phyloP scores from a whole-genome alignment of 805 yeast genomes.

The Kazachstania taianensis region DNA sequence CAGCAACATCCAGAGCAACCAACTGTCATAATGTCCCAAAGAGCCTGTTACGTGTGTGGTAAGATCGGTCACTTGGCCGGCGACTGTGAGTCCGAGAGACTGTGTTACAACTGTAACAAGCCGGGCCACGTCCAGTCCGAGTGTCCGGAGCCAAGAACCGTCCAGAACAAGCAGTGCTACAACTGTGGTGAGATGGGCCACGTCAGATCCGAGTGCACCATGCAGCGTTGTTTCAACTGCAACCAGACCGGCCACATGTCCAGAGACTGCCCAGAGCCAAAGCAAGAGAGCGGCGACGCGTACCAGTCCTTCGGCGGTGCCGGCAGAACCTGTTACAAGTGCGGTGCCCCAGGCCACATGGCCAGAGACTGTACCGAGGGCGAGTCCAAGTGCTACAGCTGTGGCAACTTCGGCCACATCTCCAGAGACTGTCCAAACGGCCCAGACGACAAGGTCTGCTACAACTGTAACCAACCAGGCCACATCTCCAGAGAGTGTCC shows the following conservation, averaged over 20 bases:
- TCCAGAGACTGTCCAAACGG: slow-evolving; percentile 68
- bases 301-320: slow-evolving; percentile 19
- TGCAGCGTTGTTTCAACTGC: slow-evolving; percentile 73
- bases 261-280: slow-evolving; percentile 56
- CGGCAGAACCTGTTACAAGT: slow-evolving; percentile 61
- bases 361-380: slow-evolving; percentile 82
- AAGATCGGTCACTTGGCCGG: slow-evolving; percentile 86
- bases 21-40: slow-evolving; percentile 39
- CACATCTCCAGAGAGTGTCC: slow-evolving; percentile 80
- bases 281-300: slow-evolving; percentile 16
- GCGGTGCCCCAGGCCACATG: slow-evolving; percentile 89
- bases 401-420: slow-evolving; percentile 86
- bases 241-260: slow-evolving; percentile 74
- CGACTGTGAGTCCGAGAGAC: slow-evolving; percentile 76
- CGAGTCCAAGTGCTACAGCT: slow-evolving; percentile 77
- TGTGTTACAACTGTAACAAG: slow-evolving; percentile 87
- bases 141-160: slow-evolving; percentile 82
- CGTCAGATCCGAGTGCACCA: slow-evolving; percentile 71
- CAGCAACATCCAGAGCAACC: no score
- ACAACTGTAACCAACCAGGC: slow-evolving; percentile 50
- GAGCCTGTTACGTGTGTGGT: slow-evolving; percentile 88
- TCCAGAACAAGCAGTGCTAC: slow-evolving; percentile 81
- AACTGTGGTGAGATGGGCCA: slow-evolving; percentile 89
- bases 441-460: slow-evolving; percentile 40
- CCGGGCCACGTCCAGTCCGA: slow-evolving; percentile 85